Base-by-base conservation (phyloP, 2,329 filamentous ascomycete species). In the Fusarium luffae region DNA sequence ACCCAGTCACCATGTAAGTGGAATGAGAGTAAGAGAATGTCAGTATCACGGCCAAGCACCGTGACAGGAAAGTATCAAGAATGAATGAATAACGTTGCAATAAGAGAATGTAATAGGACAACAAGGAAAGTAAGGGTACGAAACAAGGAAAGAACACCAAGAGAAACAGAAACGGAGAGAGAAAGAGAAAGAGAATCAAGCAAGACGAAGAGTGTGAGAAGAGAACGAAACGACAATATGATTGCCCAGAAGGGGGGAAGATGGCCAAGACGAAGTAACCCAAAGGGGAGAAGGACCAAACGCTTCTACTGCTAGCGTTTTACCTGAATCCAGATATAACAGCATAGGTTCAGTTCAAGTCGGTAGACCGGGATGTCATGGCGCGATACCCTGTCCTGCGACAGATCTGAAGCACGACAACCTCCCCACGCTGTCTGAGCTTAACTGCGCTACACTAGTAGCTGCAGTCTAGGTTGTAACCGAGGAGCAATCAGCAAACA, bases 401-500 rank as follows among this genome's bases (percentile, higher is more conserved):
- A 85, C 83, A 83, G 74, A 79, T 79, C 77, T 84, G 83, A 85
- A 75, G 83, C 83, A 84, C 72, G 63, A 75, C 66, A 70, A 66
- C 62, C 60, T 71, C 69, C 60, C 70, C 66, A 74, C 67, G 66
- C 56, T 66, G 73, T 73, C 62, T 67, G 63, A 61, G 63, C 62
- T 66, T 66, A 42, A 55, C 66, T 49, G 44, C 64, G 34, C 64
- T 59, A 56, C 54, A 63, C 63, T 47, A 61, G 54, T 64, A 37
- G 54, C 19, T 40, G 23, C 49, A 52, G 49, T 52, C 49, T 37
- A 52, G 37, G 34, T 34, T 52, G 21, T 52, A 27, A 14, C 49
- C 32, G 25, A 28, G 30, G 30, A 27, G n/a, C 42, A 54, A 68
- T 41, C 48, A 50, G 34, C 44, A 65, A 58, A 64, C 44, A 54